These are phyloP conservation scores for Penicillium sp. DNA, from an alignment of 2,329 filamentous ascomycete genomes.

Conservation along the genomic window DNA sequence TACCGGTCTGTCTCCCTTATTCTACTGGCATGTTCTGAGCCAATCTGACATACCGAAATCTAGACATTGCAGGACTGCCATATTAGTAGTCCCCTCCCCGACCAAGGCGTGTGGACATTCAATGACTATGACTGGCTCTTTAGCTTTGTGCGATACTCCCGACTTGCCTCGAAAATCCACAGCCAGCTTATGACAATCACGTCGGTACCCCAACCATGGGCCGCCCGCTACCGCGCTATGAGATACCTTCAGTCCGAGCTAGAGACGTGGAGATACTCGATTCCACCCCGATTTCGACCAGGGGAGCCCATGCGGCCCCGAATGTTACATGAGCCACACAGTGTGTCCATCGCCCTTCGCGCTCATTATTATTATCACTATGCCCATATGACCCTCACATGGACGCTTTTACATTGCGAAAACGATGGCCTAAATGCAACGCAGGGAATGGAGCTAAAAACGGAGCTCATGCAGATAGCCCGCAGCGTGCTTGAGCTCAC, in stretches of 20 bases:
- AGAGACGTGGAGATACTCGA: conserved; percentile 38
- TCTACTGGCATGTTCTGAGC: neutral
- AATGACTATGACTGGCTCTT: conserved; percentile 45
- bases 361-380: conserved; percentile 40
- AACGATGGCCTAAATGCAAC: neutral
- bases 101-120: conserved; percentile 37
- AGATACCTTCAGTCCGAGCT: conserved; percentile 31
- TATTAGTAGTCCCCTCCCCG: conserved; percentile 43
- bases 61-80: conserved; percentile 44
- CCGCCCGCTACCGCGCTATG: conserved; percentile 26
- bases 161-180: conserved; percentile 41
- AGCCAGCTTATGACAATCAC: conserved; percentile 42
- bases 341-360: conserved; percentile 30
- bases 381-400: conserved; percentile 37
- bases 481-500: conserved; percentile 42
- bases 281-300: conserved; percentile 39
- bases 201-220: conserved; percentile 13
- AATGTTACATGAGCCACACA: conserved; percentile 10
- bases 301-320: conserved; percentile 29
- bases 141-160: conserved; percentile 34
- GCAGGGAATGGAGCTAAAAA: conserved; percentile 21
- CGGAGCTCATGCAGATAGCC: conserved; percentile 39
- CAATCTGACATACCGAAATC: neutral
- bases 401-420: conserved; percentile 33
- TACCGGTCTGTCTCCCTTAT: conserved; percentile 40